These are phyloP conservation scores for Argentina anserina DNA, from an alignment of 306 rosid genomes.

Conservation along the genomic window DNA sequence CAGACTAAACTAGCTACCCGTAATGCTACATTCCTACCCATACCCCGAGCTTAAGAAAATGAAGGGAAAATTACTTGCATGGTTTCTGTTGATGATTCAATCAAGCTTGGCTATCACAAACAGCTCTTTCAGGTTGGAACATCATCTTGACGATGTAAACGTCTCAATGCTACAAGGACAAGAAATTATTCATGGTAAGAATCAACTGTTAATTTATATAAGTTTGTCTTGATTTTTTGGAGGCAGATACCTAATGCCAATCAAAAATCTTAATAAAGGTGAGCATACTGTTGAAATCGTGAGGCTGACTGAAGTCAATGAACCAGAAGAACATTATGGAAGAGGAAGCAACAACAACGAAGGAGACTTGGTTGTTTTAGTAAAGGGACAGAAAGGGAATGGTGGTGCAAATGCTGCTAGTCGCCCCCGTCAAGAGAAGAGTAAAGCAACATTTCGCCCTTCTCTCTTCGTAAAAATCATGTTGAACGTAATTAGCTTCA, in stretches of 20 bases:
- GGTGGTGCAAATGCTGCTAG: constrained; percentile 20
- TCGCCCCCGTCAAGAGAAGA: not conserved
- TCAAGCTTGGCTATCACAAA: not conserved
- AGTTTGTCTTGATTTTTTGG: not conserved
- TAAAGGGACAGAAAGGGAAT: constrained; percentile 18
- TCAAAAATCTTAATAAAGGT: not conserved
- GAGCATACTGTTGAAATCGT: not conserved
- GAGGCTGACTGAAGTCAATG: not conserved
- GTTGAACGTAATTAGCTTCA: constrained; percentile 6
- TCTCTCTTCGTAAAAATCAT: constrained; percentile 3
- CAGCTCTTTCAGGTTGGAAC: not conserved
- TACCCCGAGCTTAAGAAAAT: not conserved
- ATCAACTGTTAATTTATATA: not conserved
- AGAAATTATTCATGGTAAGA: constrained; percentile 8
- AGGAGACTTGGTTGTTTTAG: not conserved
- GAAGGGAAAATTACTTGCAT: constrained; percentile 7
- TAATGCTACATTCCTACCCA: not conserved
- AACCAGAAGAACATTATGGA: not conserved
- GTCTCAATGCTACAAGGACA: constrained; percentile 6
- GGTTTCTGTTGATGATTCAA: constrained; percentile 9
- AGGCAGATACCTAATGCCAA: not conserved
- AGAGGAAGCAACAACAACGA: not conserved
- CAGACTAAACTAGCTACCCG: not conserved
- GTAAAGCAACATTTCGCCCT: not conserved
- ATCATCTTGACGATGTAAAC: not conserved